Evolutionary conservation across 1,139 yeast species (phyloP).

Genomic region (Pichia sp.): DNA sequence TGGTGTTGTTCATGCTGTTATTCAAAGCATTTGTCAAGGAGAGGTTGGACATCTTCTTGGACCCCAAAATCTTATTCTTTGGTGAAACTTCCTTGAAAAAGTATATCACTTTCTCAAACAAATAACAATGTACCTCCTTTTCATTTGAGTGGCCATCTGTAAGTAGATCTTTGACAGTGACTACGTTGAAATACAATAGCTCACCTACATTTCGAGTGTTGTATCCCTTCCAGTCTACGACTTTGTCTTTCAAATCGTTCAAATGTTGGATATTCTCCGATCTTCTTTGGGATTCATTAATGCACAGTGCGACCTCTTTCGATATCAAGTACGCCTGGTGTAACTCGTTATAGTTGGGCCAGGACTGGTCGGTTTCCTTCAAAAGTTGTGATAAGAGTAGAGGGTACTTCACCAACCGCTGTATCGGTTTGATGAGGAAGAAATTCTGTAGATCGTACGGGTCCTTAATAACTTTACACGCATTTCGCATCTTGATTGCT

Average conservation of each 20-base stretch:
- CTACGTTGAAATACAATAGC: constrained; percentile 69
- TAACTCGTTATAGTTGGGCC: constrained; percentile 65
- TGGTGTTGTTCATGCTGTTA: neutral
- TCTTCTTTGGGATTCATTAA: constrained; percentile 90
- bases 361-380: constrained; percentile 53
- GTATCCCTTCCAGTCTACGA: constrained; percentile 93
- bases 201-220: constrained; percentile 80
- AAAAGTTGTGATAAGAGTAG: constrained; percentile 70
- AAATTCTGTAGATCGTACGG: constrained; percentile 87
- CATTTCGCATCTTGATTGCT: constrained; percentile 49
- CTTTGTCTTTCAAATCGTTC: constrained; percentile 65
- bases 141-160: constrained; percentile 57
- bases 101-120: constrained; percentile 82
- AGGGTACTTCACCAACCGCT: constrained; percentile 91
- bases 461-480: constrained; percentile 68
- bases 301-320: constrained; percentile 73
- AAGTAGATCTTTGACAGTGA: constrained; percentile 59
- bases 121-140: constrained; percentile 82
- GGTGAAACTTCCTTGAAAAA: constrained; percentile 45
- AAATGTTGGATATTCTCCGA: constrained; percentile 79
- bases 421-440: constrained; percentile 89
- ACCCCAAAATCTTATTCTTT: constrained; percentile 32
- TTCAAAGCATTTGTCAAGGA: constrained; percentile 19
- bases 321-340: constrained; percentile 64
- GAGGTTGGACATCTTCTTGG: constrained; percentile 42